A percentile compares a stretch with the other conserved stretches of the same genome.
Evolutionary conservation across 345 rosid species (phyloP).

Genomic region (Salix brachista): DNA sequence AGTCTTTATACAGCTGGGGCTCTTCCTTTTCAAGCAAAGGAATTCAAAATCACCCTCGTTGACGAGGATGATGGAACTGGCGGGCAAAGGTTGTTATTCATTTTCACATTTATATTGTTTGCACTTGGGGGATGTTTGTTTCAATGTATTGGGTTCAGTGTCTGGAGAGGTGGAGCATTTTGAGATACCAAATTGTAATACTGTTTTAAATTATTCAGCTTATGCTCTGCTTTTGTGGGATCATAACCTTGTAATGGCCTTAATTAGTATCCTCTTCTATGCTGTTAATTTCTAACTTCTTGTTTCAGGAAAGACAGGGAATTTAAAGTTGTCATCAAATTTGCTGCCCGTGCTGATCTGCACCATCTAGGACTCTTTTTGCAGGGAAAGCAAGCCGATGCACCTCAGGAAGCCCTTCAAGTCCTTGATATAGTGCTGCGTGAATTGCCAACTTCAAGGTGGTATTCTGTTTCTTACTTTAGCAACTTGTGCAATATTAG

Average conservation of each 20-base stretch:
- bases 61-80: slow-evolving; percentile 90
- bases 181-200: not conserved
- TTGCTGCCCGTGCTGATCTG: slow-evolving; percentile 88
- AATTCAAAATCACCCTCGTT: slow-evolving; percentile 59
- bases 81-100: slow-evolving; percentile 46
- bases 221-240: not conserved
- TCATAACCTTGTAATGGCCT: not conserved
- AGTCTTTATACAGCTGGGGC: slow-evolving; percentile 93
- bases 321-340: slow-evolving; percentile 64
- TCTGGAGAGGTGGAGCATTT: not conserved
- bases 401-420: slow-evolving; percentile 97
- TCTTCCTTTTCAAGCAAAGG: slow-evolving; percentile 72
- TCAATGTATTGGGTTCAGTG: not conserved
- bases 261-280: not conserved
- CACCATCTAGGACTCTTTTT: slow-evolving; percentile 81
- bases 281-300: not conserved
- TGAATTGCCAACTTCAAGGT: slow-evolving; percentile 66
- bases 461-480: not conserved
- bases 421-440: slow-evolving; percentile 97
- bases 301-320: slow-evolving; percentile 67
- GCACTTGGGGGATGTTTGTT: not conserved
- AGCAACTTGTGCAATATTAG: no score
- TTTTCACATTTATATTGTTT: not conserved
- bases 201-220: not conserved
- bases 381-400: slow-evolving; percentile 87